Conservation (phyloP, 2,329 filamentous ascomycete genomes). For the Ophiostoma triangulosporum region DNA sequence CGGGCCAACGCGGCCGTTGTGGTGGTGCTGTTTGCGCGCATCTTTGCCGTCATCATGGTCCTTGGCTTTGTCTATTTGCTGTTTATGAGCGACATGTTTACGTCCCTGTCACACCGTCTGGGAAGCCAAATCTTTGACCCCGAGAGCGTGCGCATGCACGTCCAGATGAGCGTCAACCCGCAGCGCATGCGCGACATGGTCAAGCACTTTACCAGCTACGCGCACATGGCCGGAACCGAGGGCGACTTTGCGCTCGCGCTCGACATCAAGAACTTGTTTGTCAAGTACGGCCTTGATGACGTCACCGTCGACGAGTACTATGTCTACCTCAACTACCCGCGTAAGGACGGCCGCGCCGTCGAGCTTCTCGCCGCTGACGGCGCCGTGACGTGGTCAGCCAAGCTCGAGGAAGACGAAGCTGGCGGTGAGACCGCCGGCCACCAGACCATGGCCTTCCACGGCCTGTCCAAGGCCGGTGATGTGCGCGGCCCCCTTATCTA, state of each 20-base stretch:
- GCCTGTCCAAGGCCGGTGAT: conserved; percentile 74
- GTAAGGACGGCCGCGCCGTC: conserved; percentile 59
- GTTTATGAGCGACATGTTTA: conserved; percentile 75
- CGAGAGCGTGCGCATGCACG: conserved; percentile 63
- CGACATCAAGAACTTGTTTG: conserved; percentile 71
- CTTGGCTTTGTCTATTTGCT: conserved; percentile 69
- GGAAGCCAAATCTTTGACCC: conserved; percentile 66
- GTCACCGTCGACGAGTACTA: conserved; percentile 66
- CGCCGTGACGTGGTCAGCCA: conserved; percentile 57
- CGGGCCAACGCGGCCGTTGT: conserved; percentile 29
- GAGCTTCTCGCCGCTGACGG: conserved; percentile 61
- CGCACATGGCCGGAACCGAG: conserved; percentile 88
- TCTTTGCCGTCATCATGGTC: conserved; percentile 64
- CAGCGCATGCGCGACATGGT: conserved; percentile 59
- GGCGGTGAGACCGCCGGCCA: conserved; percentile 48
- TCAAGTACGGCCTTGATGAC: conserved; percentile 57
- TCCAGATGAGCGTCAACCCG: conserved; percentile 60
- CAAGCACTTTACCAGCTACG: conserved; percentile 65
- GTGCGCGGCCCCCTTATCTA: conserved; percentile 80
- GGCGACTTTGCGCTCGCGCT: conserved; percentile 77
- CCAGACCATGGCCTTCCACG: conserved; percentile 74
- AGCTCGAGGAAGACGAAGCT: conserved; percentile 66
- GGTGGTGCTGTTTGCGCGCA: conserved; percentile 53
- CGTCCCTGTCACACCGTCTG: conserved; percentile 46
- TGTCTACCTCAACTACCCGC: conserved; percentile 89